Evolutionary conservation across 163 green algal genomes (phyloP).

Genomic region (Chlorella variabilis): DNA sequence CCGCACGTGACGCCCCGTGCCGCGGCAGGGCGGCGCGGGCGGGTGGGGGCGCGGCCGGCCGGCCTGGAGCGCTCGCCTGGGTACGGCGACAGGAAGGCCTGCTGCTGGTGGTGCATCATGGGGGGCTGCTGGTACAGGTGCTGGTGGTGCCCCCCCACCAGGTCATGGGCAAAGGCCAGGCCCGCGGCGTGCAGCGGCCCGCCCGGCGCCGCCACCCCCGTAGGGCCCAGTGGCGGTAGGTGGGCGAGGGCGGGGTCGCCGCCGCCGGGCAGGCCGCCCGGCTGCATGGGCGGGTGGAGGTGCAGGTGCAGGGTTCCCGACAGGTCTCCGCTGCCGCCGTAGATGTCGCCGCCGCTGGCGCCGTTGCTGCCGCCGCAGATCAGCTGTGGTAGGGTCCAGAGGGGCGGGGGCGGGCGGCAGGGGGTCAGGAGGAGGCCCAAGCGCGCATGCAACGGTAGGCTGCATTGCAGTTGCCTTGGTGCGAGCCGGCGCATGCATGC

Average conservation of each 20-base stretch:
- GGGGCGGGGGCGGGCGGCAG: too few species aligned
- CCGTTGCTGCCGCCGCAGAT: background rate
- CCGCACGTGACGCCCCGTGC: too few species aligned
- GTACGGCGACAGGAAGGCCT: background rate
- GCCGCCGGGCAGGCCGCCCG: background rate
- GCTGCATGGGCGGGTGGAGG: background rate
- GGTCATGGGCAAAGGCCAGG: background rate
- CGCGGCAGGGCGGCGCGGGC: too few species aligned
- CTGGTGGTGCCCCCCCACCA: background rate
- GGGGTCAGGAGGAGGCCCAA: too few species aligned
- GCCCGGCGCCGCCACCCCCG: background rate
- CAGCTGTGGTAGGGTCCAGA: conserved; percentile 4
- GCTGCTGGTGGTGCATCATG: background rate
- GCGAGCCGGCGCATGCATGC: too few species aligned
- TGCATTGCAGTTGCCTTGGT: too few species aligned
- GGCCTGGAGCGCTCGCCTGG: background rate
- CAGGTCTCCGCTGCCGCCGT: background rate
- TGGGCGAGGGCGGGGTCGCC: background rate
- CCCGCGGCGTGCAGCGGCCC: background rate
- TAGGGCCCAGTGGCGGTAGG: background rate
- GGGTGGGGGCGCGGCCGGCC: too few species aligned
- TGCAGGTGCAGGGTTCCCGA: background rate
- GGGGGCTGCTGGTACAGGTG: conserved; percentile 11
- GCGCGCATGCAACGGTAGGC: too few species aligned
- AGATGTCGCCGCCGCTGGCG: background rate